These are phyloP conservation scores for Pythium dissotocum DNA, from an alignment of 352 stramenopile species.

Conservation along the genomic window DNA sequence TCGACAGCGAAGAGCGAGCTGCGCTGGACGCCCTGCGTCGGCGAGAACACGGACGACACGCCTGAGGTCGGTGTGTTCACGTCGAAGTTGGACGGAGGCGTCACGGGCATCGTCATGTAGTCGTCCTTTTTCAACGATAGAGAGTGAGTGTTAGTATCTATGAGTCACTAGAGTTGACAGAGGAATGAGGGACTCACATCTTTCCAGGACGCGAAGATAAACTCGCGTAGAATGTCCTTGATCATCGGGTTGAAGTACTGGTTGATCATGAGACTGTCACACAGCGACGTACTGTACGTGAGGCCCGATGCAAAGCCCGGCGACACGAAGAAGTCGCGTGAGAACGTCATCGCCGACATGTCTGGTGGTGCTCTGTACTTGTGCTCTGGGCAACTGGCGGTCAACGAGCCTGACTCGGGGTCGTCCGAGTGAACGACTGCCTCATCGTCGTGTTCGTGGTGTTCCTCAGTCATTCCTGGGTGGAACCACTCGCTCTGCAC, in stretches of 20 bases:
- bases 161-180: not conserved
- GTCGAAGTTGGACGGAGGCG: conserved; percentile 25
- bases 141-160: not conserved
- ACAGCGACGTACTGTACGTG: conserved; percentile 84
- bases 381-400: not conserved
- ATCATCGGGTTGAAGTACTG: conserved; percentile 88
- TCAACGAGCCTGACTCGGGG: conserved; percentile 7
- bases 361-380: not conserved
- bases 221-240: conserved; percentile 85
- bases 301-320: conserved; percentile 81
- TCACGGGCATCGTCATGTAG: conserved; percentile 33
- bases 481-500: conserved; percentile 68
- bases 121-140: conserved; percentile 27
- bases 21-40: conserved; percentile 38
- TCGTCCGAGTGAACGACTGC: conserved; percentile 18
- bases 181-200: conserved; percentile 35
- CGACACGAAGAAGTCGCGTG: conserved; percentile 78
- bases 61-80: conserved; percentile 31
- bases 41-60: conserved; percentile 36
- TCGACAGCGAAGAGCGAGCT: conserved; percentile 83
- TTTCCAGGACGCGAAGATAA: conserved; percentile 82
- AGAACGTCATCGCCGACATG: conserved; percentile 56
- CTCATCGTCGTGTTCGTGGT: not conserved
- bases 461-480: not conserved
- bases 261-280: conserved; percentile 87